Base-by-base conservation (phyloP, 352 stramenopile genomes). In the Thraustotheca clavata region DNA sequence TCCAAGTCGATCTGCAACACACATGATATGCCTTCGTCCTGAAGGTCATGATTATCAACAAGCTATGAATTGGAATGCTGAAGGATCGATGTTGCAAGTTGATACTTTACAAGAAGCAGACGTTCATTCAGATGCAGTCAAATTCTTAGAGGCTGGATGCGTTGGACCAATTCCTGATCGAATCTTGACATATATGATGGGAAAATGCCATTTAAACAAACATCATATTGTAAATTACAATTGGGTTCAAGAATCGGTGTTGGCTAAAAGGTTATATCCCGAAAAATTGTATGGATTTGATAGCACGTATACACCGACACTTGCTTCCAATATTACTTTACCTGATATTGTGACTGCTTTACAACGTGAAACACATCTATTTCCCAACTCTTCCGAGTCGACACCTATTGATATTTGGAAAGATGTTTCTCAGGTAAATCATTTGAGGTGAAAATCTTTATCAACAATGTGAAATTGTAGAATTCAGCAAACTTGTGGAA, bases 181-280 rank as follows among this genome's bases (percentile, higher is more conserved):
- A 4, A 46, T 65, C 35, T 22, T 65, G 22, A 20, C 38, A 18
- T 65, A 54, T 20, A 27, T 65, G 18, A 27, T 65, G 4, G 36
- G 57, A 7, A 40, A 65, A 55, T 55, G 57, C 38, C 35, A 43
- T 6, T 22, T 65, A 14, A n/a, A 36, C n/a, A 54, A 71, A 66
- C 82, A 87, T 38, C 67, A 86, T 34, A 73, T 84, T 52, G 73
- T 94, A 33, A 89, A 75, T 43, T 88, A 87, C 68, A 76, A 65
- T 29, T 94, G 85, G 85, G 83, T 94, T 61, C 81, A 94, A 68
- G 82, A 92, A 57, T 92, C 80, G 48, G 71, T 91, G 20, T 69
- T 68, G 4, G 73, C 72, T 12, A 85, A 87, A 35, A 72, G 61
- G 39, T 71, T 71, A 20, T 74, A 89, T 0, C 71, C 74, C 7